Percentiles rank a stretch among this genome's conserved stretches.
Conservation (phyloP, 23 red algal genomes). For the Gracilaria vermiculophylla region DNA sequence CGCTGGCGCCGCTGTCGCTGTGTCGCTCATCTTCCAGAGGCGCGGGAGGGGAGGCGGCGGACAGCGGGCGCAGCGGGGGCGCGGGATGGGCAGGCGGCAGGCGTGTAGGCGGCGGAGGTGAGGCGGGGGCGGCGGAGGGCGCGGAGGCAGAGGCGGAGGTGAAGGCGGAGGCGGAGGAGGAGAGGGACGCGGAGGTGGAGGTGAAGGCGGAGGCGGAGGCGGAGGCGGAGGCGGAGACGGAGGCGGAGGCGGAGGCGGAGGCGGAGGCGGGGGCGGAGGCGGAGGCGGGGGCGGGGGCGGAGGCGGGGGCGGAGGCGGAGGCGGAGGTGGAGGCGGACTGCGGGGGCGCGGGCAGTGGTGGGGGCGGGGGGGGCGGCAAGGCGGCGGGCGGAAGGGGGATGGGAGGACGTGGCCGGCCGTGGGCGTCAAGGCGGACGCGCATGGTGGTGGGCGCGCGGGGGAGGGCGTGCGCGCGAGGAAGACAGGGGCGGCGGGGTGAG, state of each 20-base stretch:
- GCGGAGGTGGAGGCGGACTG: not conserved
- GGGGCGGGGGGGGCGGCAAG: not conserved
- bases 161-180: too few relatives aligned
- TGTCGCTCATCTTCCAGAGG: slow-evolving; percentile 32
- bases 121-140: not conserved
- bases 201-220: too few relatives aligned
- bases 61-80: not conserved
- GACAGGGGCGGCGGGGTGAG: not conserved
- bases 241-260: slow-evolving; percentile 19
- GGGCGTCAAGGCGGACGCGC: slow-evolving; percentile 45
- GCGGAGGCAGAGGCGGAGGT: not conserved
- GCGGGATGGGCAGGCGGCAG: not conserved
- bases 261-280: not conserved
- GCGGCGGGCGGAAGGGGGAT: not conserved
- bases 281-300: not conserved
- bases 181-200: not conserved
- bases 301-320: not conserved
- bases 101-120: not conserved
- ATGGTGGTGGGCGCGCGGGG: not conserved
- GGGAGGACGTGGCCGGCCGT: slow-evolving; percentile 25
- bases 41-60: not conserved
- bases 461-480: slow-evolving; percentile 1
- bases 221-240: slow-evolving; percentile 3
- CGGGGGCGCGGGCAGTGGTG: not conserved
- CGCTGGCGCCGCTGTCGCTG: slow-evolving; percentile 50